These are phyloP conservation scores for Zanthoxylum bungeanum DNA, from an alignment of 345 rosid genomes.

Conservation along the genomic window DNA sequence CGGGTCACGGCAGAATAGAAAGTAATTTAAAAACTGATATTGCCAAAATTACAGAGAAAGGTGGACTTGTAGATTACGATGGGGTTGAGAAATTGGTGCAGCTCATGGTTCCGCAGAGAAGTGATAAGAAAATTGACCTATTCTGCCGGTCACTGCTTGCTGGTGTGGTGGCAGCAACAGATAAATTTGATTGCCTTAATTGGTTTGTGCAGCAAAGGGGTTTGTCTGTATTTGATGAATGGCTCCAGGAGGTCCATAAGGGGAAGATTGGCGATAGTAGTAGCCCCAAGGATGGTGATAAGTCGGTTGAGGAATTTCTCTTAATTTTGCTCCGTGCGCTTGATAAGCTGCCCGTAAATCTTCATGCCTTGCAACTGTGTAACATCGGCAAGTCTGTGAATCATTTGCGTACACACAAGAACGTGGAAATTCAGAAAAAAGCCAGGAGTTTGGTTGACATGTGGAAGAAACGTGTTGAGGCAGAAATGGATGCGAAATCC, in stretches of 20 bases:
- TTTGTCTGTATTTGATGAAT: slow-evolving; percentile 80
- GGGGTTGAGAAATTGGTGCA: slow-evolving; percentile 84
- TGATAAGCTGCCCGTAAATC: slow-evolving; percentile 88
- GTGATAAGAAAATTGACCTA: slow-evolving; percentile 71
- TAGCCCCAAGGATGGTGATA: slow-evolving; percentile 63
- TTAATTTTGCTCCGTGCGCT: slow-evolving; percentile 74
- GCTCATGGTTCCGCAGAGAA: slow-evolving; percentile 64
- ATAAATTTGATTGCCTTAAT: slow-evolving; percentile 72
- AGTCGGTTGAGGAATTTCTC: slow-evolving; percentile 70
- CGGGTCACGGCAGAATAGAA: slow-evolving; percentile 51
- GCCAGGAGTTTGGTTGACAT: slow-evolving; percentile 90
- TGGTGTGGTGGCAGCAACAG: slow-evolving; percentile 74
- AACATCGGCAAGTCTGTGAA: slow-evolving; percentile 91
- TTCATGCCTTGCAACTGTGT: slow-evolving; percentile 85
- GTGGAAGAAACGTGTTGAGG: slow-evolving; percentile 96
- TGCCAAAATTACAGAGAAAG: slow-evolving; percentile 68
- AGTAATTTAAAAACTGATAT: slow-evolving; percentile 59
- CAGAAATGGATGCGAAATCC: slow-evolving; percentile 87
- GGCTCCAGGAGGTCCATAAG: slow-evolving; percentile 95
- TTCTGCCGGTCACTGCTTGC: slow-evolving; percentile 60
- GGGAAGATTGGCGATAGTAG: slow-evolving; percentile 74
- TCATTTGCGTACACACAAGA: slow-evolving; percentile 74
- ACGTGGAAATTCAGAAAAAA: slow-evolving; percentile 80
- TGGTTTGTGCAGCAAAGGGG: slow-evolving; percentile 83
- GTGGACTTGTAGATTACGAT: slow-evolving; percentile 68